Percentiles rank a stretch among this genome's conserved stretches.
These are phyloP conservation scores for Globisporangium takayamanum DNA, from an alignment of 352 stramenopile genomes.

Conservation along the genomic window DNA sequence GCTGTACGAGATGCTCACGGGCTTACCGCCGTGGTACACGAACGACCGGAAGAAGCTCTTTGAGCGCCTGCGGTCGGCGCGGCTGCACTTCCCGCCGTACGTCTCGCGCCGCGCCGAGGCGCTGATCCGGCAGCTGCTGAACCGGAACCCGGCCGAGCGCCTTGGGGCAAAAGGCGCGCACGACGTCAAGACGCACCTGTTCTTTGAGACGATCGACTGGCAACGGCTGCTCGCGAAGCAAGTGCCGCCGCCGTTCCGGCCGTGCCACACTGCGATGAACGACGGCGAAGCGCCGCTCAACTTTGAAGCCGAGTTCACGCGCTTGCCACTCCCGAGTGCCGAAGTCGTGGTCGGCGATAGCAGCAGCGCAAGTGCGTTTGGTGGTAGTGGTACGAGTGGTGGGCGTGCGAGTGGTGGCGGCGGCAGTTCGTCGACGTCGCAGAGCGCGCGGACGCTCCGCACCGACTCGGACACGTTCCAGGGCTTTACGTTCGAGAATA, in stretches of 20 bases:
- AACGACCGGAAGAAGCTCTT: conserved; percentile 88
- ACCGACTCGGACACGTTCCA: conserved; percentile 73
- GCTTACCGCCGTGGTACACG: conserved; percentile 83
- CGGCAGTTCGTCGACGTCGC: conserved; percentile 10
- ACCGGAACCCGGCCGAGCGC: conserved; percentile 63
- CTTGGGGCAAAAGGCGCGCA: conserved; percentile 61
- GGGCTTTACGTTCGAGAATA: conserved; percentile 76
- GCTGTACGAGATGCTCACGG: conserved; percentile 80
- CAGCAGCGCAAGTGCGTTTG: no score
- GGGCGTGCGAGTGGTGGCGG: not conserved
- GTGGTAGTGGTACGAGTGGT: no score
- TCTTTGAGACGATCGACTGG: conserved; percentile 81
- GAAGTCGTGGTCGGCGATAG: conserved; percentile 21
- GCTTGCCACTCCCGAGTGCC: conserved; percentile 67
- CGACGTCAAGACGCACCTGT: conserved; percentile 68
- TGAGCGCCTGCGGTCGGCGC: conserved; percentile 68
- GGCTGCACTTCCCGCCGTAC: conserved; percentile 80
- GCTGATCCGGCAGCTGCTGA: conserved; percentile 77
- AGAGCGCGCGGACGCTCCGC: conserved; percentile 17
- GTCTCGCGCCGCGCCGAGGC: conserved; percentile 68
- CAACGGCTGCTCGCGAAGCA: conserved; percentile 46
- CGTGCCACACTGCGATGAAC: conserved; percentile 66
- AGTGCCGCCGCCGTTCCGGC: conserved; percentile 61
- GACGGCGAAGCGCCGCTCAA: conserved; percentile 71
- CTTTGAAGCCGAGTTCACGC: conserved; percentile 84